Conservation (phyloP, 2,329 filamentous ascomycete genomes). For the Colletotrichum endophyticum region DNA sequence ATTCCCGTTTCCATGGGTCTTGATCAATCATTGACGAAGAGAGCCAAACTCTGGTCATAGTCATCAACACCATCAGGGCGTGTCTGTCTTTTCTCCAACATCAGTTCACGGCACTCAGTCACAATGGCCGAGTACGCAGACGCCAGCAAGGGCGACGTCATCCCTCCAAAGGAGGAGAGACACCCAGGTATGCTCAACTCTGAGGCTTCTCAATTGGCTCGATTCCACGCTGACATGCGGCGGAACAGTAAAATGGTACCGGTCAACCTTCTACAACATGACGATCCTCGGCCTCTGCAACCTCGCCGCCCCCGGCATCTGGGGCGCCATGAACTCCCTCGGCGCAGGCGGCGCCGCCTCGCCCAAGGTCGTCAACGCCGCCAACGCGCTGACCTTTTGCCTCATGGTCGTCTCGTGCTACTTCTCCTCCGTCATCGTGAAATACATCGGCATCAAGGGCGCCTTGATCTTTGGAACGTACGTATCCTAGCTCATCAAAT, state of each 20-base stretch:
- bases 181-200: slow-evolving; percentile 27
- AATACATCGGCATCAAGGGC: slow-evolving; percentile 73
- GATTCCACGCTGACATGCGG: neutral
- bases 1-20: neutral
- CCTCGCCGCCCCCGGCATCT: slow-evolving; percentile 73
- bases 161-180: slow-evolving; percentile 32
- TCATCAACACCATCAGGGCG: too few species aligned
- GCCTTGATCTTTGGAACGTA: slow-evolving; percentile 73
- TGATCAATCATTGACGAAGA: neutral
- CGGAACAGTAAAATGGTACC: slow-evolving; percentile 66
- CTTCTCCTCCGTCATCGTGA: slow-evolving; percentile 67
- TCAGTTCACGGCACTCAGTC: neutral
- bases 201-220: too few species aligned
- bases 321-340: slow-evolving; percentile 76
- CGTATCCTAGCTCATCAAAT: slow-evolving; percentile 20
- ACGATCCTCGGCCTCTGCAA: slow-evolving; percentile 74
- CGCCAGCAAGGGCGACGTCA: neutral
- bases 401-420: slow-evolving; percentile 76
- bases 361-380: slow-evolving; percentile 71
- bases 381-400: slow-evolving; percentile 74
- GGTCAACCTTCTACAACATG: slow-evolving; percentile 75
- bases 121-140: neutral
- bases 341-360: slow-evolving; percentile 71
- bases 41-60: neutral
- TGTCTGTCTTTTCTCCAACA: neutral